Evolutionary conservation across 1,139 yeast species (phyloP).

Genomic region (Blastobotrys indianensis): DNA sequence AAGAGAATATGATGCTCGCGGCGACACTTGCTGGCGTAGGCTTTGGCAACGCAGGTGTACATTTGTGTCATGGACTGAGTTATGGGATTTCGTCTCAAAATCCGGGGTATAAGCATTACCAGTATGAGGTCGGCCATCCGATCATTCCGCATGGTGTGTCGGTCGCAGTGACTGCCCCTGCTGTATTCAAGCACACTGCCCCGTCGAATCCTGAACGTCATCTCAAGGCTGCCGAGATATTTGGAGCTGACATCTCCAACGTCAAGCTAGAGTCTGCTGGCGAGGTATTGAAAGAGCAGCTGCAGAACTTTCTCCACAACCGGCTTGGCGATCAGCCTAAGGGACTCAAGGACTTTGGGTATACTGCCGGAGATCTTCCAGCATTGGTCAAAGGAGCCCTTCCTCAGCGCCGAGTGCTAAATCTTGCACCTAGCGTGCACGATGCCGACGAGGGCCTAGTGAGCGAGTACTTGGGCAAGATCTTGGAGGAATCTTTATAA

Average conservation of each 20-base stretch:
- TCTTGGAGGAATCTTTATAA: conserved; percentile 25
- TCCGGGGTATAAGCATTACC: conserved; percentile 36
- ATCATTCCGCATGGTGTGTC: conserved; percentile 40
- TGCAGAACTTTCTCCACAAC: conserved; percentile 33
- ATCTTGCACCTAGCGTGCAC: conserved; percentile 33
- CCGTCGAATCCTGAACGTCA: conserved; percentile 39
- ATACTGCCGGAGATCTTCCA: conserved; percentile 30
- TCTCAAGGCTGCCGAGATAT: conserved; percentile 34
- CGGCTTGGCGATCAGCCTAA: conserved; percentile 36
- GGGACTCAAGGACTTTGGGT: conserved; percentile 36
- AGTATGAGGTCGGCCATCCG: conserved; percentile 36
- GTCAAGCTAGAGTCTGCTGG: conserved; percentile 38
- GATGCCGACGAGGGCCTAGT: conserved; percentile 28
- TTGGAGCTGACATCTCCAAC: conserved; percentile 36
- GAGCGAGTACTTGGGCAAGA: conserved; percentile 23
- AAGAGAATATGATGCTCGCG: conserved; percentile 37
- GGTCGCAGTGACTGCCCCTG: conserved; percentile 40
- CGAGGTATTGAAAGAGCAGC: conserved; percentile 34
- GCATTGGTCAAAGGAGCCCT: conserved; percentile 37
- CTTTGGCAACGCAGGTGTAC: conserved; percentile 41
- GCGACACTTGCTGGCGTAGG: conserved; percentile 41
- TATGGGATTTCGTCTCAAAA: conserved; percentile 39
- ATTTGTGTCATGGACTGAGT: conserved; percentile 39
- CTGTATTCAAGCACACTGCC: conserved; percentile 38
- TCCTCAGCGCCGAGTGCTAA: conserved; percentile 38